Percentiles rank a stretch among this genome's conserved stretches.
These are phyloP conservation scores for Paecilomyces dactylethromorphus DNA, from an alignment of 2,329 filamentous ascomycete genomes.

Conservation along the genomic window DNA sequence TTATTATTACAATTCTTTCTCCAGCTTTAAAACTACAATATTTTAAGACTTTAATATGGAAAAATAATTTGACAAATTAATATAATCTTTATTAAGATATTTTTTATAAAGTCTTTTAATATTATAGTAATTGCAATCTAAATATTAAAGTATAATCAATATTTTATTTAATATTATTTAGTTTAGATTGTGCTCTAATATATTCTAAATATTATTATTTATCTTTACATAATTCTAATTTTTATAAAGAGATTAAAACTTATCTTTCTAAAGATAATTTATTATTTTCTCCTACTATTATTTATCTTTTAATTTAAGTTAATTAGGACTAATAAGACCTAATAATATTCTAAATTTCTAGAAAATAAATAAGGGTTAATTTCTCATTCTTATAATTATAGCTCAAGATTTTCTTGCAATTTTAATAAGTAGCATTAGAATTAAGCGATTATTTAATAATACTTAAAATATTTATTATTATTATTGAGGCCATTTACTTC, in stretches of 20 bases:
- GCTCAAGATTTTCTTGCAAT: too few relatives aligned
- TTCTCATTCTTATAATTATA: background rate
- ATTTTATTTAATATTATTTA: background rate
- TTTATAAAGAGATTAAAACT: background rate
- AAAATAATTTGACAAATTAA: background rate
- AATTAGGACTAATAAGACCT: background rate
- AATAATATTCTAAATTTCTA: background rate
- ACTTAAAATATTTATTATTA: background rate
- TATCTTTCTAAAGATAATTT: background rate
- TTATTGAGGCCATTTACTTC: background rate
- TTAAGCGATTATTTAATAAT: background rate
- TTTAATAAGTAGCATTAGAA: too few relatives aligned
- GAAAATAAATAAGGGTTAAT: background rate
- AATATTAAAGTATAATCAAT: background rate
- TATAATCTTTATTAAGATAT: background rate
- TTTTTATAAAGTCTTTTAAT: background rate
- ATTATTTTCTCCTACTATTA: too few relatives aligned
- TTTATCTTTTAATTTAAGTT: background rate
- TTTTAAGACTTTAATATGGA: background rate
- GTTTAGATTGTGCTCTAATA: background rate
- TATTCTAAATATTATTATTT: background rate
- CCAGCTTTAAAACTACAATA: background rate
- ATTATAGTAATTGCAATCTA: background rate
- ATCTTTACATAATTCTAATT: background rate
- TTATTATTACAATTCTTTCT: background rate